These are phyloP conservation scores for Rhododendron vialii DNA, from an alignment of 148 eudicot species.

Conservation along the genomic window DNA sequence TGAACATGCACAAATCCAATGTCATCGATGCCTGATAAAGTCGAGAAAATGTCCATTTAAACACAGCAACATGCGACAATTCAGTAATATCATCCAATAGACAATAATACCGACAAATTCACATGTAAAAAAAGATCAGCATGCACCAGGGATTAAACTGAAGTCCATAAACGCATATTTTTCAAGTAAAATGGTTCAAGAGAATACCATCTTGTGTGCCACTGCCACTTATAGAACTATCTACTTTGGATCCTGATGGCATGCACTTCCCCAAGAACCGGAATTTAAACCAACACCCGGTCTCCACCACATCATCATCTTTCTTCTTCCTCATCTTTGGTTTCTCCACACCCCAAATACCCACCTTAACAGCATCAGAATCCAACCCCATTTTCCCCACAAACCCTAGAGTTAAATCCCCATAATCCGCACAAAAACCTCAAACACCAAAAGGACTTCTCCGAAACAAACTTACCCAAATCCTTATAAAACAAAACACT, in stretches of 20 bases:
- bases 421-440: neutral
- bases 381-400: constrained; percentile 26
- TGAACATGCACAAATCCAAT: neutral
- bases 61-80: neutral
- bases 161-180: neutral
- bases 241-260: constrained; percentile 31
- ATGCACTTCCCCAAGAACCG: constrained; percentile 34
- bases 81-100: neutral
- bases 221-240: constrained; percentile 28
- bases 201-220: constrained; percentile 31
- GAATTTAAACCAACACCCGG: constrained; percentile 35
- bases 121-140: neutral
- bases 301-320: constrained; percentile 18
- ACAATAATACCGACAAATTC: neutral
- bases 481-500: neutral
- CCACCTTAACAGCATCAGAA: constrained; percentile 24
- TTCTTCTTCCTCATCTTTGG: constrained; percentile 21
- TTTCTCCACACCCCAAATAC: constrained; percentile 16
- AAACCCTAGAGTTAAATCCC: constrained; percentile 9
- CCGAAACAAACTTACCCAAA: neutral
- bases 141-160: neutral
- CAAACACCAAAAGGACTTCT: constrained; percentile 6
- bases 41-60: neutral
- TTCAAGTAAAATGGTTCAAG: neutral
- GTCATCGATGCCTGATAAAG: neutral